Evolutionary conservation across 306 rosid species (phyloP).

Genomic region (Pyrus bretschneideri): DNA sequence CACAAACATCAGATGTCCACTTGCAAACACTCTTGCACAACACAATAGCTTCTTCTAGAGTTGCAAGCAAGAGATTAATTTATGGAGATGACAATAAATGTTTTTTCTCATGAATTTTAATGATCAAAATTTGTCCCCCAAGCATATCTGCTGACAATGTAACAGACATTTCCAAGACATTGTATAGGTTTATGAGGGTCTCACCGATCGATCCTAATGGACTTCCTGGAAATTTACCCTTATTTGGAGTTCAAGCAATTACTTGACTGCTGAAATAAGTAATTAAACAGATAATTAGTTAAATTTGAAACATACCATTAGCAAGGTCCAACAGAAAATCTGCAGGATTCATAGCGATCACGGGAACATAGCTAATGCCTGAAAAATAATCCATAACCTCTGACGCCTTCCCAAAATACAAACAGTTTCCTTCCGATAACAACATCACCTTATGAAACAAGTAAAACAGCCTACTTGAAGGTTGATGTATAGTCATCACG

Average conservation of each 20-base stretch:
- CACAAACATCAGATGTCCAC: background rate
- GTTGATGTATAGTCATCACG: slow-evolving; percentile 77
- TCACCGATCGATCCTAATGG: background rate
- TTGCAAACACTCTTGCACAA: background rate
- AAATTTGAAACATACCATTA: slow-evolving; percentile 37
- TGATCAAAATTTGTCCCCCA: background rate
- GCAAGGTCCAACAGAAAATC: slow-evolving; percentile 79
- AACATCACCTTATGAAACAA: slow-evolving; percentile 68
- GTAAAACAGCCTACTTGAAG: slow-evolving; percentile 62
- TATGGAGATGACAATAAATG: background rate
- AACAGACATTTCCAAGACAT: background rate
- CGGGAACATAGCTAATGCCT: slow-evolving; percentile 42
- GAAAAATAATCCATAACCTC: slow-evolving; percentile 56
- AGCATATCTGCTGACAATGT: background rate
- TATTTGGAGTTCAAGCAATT: background rate
- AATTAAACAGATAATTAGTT: background rate
- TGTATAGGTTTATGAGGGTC: background rate
- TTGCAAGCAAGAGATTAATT: background rate
- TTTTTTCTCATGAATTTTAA: too few species aligned
- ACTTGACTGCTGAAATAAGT: background rate
- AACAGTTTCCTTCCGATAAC: slow-evolving; percentile 47
- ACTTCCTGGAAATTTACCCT: background rate
- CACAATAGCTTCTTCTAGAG: background rate
- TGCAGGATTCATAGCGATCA: slow-evolving; percentile 66
- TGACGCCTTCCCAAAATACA: slow-evolving; percentile 65